Conservation (phyloP, 495 filamentous ascomycete genomes). For the Chaetomium fimeti region DNA sequence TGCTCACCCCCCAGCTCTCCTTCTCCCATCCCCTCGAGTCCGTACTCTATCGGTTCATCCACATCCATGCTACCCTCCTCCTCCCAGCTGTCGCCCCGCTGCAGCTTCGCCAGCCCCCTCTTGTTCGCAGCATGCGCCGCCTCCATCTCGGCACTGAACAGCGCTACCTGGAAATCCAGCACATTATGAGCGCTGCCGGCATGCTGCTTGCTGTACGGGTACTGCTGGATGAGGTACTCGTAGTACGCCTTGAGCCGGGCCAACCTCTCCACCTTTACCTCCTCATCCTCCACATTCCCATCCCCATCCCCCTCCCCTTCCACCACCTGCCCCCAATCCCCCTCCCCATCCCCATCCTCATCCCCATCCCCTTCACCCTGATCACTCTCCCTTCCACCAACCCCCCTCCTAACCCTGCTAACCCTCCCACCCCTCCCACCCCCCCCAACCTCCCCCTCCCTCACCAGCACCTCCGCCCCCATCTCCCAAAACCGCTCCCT, state of each 20-base stretch:
- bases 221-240: conserved; percentile 39
- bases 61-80: conserved; percentile 7
- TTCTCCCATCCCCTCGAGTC: conserved; percentile 9
- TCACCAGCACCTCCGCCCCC: conserved; percentile 45
- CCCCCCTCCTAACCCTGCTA: background rate
- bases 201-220: conserved; percentile 39
- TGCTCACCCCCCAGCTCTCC: background rate
- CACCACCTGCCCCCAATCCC: background rate
- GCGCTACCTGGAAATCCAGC: conserved; percentile 43
- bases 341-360: background rate
- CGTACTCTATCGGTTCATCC: conserved; percentile 20
- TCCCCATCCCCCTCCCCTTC: conserved; percentile 3
- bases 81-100: conserved; percentile 2
- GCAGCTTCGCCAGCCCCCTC: conserved; percentile 20
- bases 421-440: background rate
- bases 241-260: conserved; percentile 36
- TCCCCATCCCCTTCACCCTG: background rate
- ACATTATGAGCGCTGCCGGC: conserved; percentile 30
- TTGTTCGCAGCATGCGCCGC: conserved; percentile 34
- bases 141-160: conserved; percentile 45
- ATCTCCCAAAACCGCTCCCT: conserved; percentile 41
- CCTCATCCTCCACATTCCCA: conserved; percentile 8
- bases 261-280: conserved; percentile 26
- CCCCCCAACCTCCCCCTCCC: conserved; percentile 35
- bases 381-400: background rate